phyloP scores from a whole-genome alignment of 768 basidiomycete species.

The Mycena metata region DNA sequence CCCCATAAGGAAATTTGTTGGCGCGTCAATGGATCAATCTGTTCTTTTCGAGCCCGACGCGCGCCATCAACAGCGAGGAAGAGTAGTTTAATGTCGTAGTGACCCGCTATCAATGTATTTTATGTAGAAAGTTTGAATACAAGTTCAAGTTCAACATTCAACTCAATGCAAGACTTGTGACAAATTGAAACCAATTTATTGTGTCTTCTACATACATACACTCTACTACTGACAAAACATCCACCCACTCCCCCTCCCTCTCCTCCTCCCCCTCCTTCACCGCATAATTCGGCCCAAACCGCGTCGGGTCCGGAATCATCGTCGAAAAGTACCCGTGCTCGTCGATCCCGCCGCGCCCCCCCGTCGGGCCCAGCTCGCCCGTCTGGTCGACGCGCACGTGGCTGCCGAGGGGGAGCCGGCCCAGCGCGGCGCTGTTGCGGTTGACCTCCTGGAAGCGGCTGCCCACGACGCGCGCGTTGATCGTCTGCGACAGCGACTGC shows the following conservation, averaged over 20 bases:
- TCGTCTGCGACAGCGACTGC: conserved; percentile 68
- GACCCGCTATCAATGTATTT: no score
- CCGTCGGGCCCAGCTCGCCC: conserved; percentile 61
- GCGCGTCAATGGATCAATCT: no score
- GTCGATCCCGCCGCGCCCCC: conserved; percentile 20
- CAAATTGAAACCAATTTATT: no score
- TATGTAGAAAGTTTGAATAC: no score
- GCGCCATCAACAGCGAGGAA: no score
- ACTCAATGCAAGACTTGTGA: no score
- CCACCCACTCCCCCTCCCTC: conserved; percentile 35
- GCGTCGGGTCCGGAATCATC: conserved; percentile 64
- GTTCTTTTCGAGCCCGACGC: no score
- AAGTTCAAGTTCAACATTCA: no score
- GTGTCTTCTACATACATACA: no score
- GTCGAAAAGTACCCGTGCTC: conserved; percentile 50
- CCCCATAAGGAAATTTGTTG: no score
- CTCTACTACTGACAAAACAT: no score
- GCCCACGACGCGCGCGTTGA: conserved; percentile 73
- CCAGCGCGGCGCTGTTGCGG: conserved; percentile 68
- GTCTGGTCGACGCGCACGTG: conserved; percentile 65
- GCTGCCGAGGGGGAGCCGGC: conserved; percentile 72
- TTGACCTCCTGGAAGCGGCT: conserved; percentile 82
- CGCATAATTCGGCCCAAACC: conserved; percentile 68
- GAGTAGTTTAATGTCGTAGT: no score
- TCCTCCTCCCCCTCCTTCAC: conserved; percentile 55